Conservation (phyloP, 352 stramenopile genomes). For the Globisporangium alternatum region DNA sequence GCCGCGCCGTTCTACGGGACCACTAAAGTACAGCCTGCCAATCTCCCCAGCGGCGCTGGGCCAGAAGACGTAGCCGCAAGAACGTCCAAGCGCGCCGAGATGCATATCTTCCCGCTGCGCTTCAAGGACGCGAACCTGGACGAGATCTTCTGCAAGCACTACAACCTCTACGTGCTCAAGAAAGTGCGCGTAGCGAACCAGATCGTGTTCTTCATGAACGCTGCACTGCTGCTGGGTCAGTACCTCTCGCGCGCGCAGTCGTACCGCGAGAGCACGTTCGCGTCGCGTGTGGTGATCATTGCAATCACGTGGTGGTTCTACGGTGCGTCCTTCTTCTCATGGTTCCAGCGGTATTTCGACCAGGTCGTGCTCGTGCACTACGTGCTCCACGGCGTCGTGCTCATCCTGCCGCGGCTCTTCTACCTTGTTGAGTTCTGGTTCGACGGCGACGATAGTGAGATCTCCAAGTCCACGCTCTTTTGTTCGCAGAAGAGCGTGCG, state of each 20-base stretch:
- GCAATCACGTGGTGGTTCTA: conserved; percentile 43
- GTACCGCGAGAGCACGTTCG: conserved; percentile 30
- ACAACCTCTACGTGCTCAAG: conserved; percentile 64
- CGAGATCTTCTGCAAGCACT: conserved; percentile 74
- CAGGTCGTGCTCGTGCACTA: conserved; percentile 51
- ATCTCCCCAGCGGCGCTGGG: background rate
- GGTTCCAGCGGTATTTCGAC: conserved; percentile 53
- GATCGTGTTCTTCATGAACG: conserved; percentile 48
- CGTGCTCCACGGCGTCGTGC: conserved; percentile 38
- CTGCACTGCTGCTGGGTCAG: conserved; percentile 46
- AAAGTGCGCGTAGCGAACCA: conserved; percentile 57
- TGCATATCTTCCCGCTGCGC: conserved; percentile 54
- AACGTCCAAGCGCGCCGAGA: conserved; percentile 28
- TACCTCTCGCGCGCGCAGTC: conserved; percentile 33
- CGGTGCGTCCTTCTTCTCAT: conserved; percentile 31
- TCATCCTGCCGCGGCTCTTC: conserved; percentile 46
- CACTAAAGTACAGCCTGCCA: conserved; percentile 31
- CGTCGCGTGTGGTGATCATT: conserved; percentile 39
- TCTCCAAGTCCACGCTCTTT: conserved; percentile 35
- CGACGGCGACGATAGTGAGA: conserved; percentile 20
- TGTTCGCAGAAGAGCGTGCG: conserved; percentile 57
- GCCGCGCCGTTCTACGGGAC: conserved; percentile 26
- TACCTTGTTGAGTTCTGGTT: conserved; percentile 32
- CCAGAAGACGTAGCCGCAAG: conserved; percentile 9
- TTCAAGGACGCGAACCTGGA: conserved; percentile 61